Percentiles rank a stretch among this genome's conserved stretches.
Evolutionary conservation across 2,329 filamentous ascomycete species (phyloP).

Genomic region (Clonostachys chloroleuca): DNA sequence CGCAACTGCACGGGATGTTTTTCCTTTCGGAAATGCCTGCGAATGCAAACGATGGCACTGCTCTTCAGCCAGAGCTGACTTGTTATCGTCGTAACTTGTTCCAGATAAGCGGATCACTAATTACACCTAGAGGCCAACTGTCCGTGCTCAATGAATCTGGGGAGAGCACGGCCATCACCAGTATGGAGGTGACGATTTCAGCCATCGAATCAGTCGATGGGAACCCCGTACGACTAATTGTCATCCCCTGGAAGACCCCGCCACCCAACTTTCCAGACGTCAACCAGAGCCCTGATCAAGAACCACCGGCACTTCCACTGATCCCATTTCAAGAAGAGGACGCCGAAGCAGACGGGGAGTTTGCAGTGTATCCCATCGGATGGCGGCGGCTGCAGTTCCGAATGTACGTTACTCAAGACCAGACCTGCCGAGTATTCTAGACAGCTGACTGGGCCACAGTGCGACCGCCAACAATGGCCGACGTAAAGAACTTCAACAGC

Average conservation of each 20-base stretch:
- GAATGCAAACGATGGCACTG: slow-evolving; percentile 49
- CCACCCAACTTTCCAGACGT: slow-evolving; percentile 71
- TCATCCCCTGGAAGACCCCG: slow-evolving; percentile 96
- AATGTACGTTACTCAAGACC: slow-evolving; percentile 45
- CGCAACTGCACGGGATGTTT: slow-evolving; percentile 85
- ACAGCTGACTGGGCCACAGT: slow-evolving; percentile 32
- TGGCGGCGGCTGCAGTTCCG: slow-evolving; percentile 93
- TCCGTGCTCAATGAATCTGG: slow-evolving; percentile 81
- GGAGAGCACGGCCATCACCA: slow-evolving; percentile 76
- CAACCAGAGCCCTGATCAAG: slow-evolving; percentile 67
- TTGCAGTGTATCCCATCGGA: slow-evolving; percentile 85
- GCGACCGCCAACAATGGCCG: slow-evolving; percentile 95
- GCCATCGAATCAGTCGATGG: slow-evolving; percentile 94
- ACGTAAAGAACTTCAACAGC: slow-evolving; percentile 91
- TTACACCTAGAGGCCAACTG: slow-evolving; percentile 71
- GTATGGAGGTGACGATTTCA: slow-evolving; percentile 82
- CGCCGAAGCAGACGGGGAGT: slow-evolving; percentile 65
- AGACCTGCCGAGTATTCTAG: not conserved
- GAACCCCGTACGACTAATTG: slow-evolving; percentile 87
- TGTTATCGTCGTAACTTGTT: slow-evolving; percentile 96
- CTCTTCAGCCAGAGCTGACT: slow-evolving; percentile 76
- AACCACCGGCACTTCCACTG: slow-evolving; percentile 78
- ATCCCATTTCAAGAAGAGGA: slow-evolving; percentile 61
- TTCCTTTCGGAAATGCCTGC: slow-evolving; percentile 78
- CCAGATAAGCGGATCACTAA: slow-evolving; percentile 88